Evolutionary conservation across 495 filamentous ascomycete species (phyloP), one percentile per base, ranked within the genome.

Genomic region (Aspergillus mulundensis): DNA sequence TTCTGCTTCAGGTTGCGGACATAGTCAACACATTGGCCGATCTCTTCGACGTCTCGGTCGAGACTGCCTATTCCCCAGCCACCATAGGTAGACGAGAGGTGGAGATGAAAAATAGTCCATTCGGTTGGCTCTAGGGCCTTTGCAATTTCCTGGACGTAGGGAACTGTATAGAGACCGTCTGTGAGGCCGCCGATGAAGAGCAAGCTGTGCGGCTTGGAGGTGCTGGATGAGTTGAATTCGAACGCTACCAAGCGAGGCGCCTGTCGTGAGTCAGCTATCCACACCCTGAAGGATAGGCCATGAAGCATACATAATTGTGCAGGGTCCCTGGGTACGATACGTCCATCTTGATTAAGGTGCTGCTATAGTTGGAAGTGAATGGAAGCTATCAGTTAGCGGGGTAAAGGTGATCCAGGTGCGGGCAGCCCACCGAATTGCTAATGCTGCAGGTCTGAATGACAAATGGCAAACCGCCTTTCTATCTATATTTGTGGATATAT

Each of bases 151-250:
- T 76, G 56, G 2, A 84, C 74, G 65, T 87, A 91, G 8, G 79
- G 74, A 34, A 87, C 80, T 0, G 87, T 89, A 54, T 83, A 77
- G 42, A 91, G 79, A 18, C 88, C 89, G 73, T 95, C 91, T 45
- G 83, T 86, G 41, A 98, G 81, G 19, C 94, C 93, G 58, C 85
- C 87, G 50, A 96, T 78, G 72, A 94, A 95, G 61, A 98, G 72
- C 23, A 97, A 74, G 20, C 84, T 84, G 74, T 95, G 85, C 50
- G 73, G 64, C 44, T 72, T 76, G 44, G 65, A 66, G 58, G 63
- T 63, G 43, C 10, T 43, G 40, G 69, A 52, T 10, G 72, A 61
- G 30, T 66, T 67, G 63, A 81, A 81, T 64, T 87, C 84, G 61
- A 85, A 86, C 16, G 81, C 81, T 40, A 77, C 71, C 23, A 87